phyloP scores from a whole-genome alignment of 441 rosid genomes.

The Biscutella laevigata region DNA sequence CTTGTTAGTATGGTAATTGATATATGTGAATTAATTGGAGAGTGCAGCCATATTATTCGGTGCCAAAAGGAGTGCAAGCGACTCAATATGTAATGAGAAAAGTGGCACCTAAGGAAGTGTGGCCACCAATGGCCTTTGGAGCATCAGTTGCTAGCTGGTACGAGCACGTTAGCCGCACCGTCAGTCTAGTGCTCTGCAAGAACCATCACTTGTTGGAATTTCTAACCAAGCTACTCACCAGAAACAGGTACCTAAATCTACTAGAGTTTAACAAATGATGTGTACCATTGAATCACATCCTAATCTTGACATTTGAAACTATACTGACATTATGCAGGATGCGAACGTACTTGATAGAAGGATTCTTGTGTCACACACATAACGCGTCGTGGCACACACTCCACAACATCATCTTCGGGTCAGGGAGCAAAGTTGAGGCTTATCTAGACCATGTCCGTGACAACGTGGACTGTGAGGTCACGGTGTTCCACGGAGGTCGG shows the following conservation, averaged over 20 bases:
- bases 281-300: not conserved
- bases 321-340: constrained; percentile 42
- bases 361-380: constrained; percentile 88
- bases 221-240: constrained; percentile 60
- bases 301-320: not conserved
- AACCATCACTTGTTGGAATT: constrained; percentile 79
- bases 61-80: constrained; percentile 61
- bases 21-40: not conserved
- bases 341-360: constrained; percentile 76
- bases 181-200: constrained; percentile 70
- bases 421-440: constrained; percentile 65
- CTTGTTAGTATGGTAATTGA: constrained; percentile 4
- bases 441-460: constrained; percentile 61
- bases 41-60: constrained; percentile 72
- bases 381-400: constrained; percentile 94
- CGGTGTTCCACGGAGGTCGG: constrained; percentile 61
- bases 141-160: constrained; percentile 88
- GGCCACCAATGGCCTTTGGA: constrained; percentile 81
- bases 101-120: constrained; percentile 73
- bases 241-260: constrained; percentile 57
- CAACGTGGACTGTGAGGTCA: constrained; percentile 51
- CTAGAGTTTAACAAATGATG: not conserved
- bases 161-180: constrained; percentile 77
- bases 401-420: constrained; percentile 88
- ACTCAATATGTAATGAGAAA: constrained; percentile 75